Conservation (phyloP, 2,329 filamentous ascomycete species). For the Dothistroma pini region DNA sequence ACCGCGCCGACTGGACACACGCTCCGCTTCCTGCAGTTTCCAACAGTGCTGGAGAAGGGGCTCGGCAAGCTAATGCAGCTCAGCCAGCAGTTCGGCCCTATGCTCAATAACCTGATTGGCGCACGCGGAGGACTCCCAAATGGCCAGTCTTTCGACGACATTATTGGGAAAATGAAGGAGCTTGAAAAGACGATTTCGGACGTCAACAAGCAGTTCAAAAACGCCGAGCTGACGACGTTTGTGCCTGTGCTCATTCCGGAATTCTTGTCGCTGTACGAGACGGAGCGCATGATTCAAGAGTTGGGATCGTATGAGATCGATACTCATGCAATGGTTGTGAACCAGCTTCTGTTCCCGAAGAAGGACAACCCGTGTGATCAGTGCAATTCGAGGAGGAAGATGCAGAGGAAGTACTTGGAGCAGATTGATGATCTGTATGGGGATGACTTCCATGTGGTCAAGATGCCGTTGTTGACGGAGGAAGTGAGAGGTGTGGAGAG, state of each 20-base stretch:
- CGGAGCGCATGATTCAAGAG: slow-evolving; percentile 99
- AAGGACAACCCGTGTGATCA: slow-evolving; percentile 84
- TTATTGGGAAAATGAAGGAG: slow-evolving; percentile 91
- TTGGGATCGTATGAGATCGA: slow-evolving; percentile 90
- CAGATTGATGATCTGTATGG: slow-evolving; percentile 94
- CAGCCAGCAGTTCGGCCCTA: slow-evolving; percentile 89
- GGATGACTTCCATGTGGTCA: slow-evolving; percentile 99
- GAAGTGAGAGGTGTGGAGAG: slow-evolving; percentile 95
- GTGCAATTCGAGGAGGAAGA: slow-evolving; percentile 89
- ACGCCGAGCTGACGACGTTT: slow-evolving; percentile 91
- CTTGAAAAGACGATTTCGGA: slow-evolving; percentile 90
- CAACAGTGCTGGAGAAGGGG: slow-evolving; percentile 95
- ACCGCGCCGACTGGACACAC: slow-evolving; percentile 98
- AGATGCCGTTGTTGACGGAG: slow-evolving; percentile 94
- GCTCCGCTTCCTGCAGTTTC: slow-evolving; percentile 96
- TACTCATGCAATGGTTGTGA: slow-evolving; percentile 95
- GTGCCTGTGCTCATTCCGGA: slow-evolving; percentile 98
- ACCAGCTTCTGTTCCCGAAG: slow-evolving; percentile 92
- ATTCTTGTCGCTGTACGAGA: slow-evolving; percentile 95
- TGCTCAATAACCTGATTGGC: slow-evolving; percentile 90
- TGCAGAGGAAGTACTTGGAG: slow-evolving; percentile 99
- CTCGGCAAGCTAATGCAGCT: slow-evolving; percentile 96
- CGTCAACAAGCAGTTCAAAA: slow-evolving; percentile 98
- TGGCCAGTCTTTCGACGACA: slow-evolving; percentile 86
- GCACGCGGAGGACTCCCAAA: slow-evolving; percentile 73